phyloP scores from a whole-genome alignment of 495 filamentous ascomycete species.

The Penicillium manginii region DNA sequence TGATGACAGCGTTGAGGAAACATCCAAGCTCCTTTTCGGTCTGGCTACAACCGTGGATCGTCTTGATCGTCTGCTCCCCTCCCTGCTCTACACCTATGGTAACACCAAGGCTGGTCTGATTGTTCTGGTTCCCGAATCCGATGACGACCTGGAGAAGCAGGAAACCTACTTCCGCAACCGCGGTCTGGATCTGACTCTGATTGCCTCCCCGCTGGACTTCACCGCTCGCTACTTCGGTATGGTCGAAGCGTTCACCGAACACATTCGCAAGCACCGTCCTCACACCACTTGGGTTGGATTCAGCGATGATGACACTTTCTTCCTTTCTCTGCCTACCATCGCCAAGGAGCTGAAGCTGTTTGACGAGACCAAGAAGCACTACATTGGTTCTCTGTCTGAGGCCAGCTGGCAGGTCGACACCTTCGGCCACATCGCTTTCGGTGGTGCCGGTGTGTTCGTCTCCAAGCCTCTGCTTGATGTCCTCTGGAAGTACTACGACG shows the following conservation, averaged over 20 bases:
- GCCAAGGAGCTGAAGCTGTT: constrained; percentile 56
- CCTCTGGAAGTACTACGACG: constrained; percentile 55
- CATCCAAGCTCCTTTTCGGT: constrained; percentile 55
- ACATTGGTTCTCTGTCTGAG: constrained; percentile 68
- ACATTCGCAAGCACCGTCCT: constrained; percentile 50
- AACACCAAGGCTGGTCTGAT: constrained; percentile 53
- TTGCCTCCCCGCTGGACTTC: constrained; percentile 56
- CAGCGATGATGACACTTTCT: constrained; percentile 77
- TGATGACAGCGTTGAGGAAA: constrained; percentile 51
- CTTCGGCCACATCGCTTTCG: constrained; percentile 69
- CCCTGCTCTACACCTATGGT: constrained; percentile 53
- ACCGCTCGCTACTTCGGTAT: constrained; percentile 68
- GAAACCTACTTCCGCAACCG: constrained; percentile 53
- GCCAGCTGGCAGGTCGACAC: constrained; percentile 59
- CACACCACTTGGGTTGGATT: constrained; percentile 67
- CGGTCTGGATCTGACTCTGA: constrained; percentile 59
- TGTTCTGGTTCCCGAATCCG: constrained; percentile 52
- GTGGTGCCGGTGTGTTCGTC: constrained; percentile 71
- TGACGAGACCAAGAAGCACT: constrained; percentile 55
- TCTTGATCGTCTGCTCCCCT: constrained; percentile 51
- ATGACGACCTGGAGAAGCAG: constrained; percentile 47
- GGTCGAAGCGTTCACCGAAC: constrained; percentile 57
- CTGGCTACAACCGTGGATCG: constrained; percentile 55
- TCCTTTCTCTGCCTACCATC: constrained; percentile 61
- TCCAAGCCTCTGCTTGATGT: constrained; percentile 60